Base-by-base conservation (phyloP, 768 basidiomycete species). In the Lactarius sp. region DNA sequence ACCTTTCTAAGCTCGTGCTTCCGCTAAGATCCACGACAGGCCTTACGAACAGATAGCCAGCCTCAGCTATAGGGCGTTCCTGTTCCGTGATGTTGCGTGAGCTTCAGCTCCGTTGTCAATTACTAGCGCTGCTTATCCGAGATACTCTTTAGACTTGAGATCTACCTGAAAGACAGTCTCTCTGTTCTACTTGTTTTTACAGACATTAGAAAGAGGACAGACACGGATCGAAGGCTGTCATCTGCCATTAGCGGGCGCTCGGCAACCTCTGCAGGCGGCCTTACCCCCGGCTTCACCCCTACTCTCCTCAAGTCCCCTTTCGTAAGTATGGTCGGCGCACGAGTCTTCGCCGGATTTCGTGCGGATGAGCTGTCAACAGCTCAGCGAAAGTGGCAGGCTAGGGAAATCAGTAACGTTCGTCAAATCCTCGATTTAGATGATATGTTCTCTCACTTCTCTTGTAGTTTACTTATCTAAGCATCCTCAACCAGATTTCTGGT, bases 111-210 rank as follows among this genome's bases (percentile, higher is more conserved):
- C 31, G 16, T 34, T 54, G 13, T n/a, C 47, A 44, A 39, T 56
- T 27, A 12, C 50, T 34, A 9, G 6, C 36, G 39, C 27, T 52
- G 20, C 52, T 52, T 52, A 61, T 46, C 34, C 5, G n/a, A 53
- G 14, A 37, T 16, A 18, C 4, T 18, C 33, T 20, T 31, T 54
- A 94, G 92, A 0, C 78, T 97, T 16, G 95, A 98, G 72, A 80
- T 98, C 10, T 96, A 95, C 75, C 93, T 97, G 79, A 88, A 85
- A 69, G 95, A 98, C 69, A 93, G 92, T 68, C 85, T 92, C 7
- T 94, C 92, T 16, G 77, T 97, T 51, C 78, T 98, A 22, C 79
- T 92, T 36, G 89, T 94, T 2, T 95, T 97, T 73, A 75, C 86
- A 22, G 85, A 85, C 63, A 85, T 85, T 70, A 77, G 81, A 65